Evolutionary conservation across 169 alveolate species (phyloP).

Genomic region (Babesia ovis): DNA sequence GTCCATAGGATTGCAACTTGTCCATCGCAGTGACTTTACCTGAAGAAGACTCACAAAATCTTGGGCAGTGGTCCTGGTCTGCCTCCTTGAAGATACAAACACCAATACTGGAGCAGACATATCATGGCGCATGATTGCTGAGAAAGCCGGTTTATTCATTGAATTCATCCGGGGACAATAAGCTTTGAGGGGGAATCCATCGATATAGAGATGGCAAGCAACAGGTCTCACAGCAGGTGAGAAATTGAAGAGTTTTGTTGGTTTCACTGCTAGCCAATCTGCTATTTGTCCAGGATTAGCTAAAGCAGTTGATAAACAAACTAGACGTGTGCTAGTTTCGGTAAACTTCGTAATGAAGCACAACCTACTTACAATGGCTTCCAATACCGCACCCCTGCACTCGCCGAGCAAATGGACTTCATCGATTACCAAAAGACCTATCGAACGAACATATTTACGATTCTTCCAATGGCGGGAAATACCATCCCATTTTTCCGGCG

Average conservation of each 20-base stretch:
- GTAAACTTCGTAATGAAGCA: slow-evolving; percentile 89
- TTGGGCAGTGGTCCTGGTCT: slow-evolving; percentile 97
- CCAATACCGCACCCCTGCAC: slow-evolving; percentile 97
- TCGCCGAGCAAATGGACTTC: slow-evolving; percentile 98
- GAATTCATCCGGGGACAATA: slow-evolving; percentile 78
- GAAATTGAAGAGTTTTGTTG: slow-evolving; percentile 95
- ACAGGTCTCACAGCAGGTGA: slow-evolving; percentile 98
- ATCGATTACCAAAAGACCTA: slow-evolving; percentile 95
- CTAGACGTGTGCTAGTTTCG: slow-evolving; percentile 86
- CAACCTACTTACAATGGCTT: slow-evolving; percentile 96
- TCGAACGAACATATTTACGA: slow-evolving; percentile 89
- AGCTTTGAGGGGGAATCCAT: slow-evolving; percentile 86
- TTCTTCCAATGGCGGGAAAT: slow-evolving; percentile 97
- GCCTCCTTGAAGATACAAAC: slow-evolving; percentile 96
- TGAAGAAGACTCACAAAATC: slow-evolving; percentile 70
- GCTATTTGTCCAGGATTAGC: slow-evolving; percentile 97
- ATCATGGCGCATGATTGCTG: slow-evolving; percentile 83
- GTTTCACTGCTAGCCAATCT: slow-evolving; percentile 96
- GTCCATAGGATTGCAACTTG: slow-evolving; percentile 15
- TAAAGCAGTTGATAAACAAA: slow-evolving; percentile 97
- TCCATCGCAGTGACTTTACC: slow-evolving; percentile 31
- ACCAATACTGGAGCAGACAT: slow-evolving; percentile 92
- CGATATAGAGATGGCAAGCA: slow-evolving; percentile 95
- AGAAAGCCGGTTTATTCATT: slow-evolving; percentile 72
- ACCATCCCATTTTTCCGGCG: slow-evolving; percentile 99